Conservation (phyloP, 768 basidiomycete species). For the Leccinum boreale region DNA sequence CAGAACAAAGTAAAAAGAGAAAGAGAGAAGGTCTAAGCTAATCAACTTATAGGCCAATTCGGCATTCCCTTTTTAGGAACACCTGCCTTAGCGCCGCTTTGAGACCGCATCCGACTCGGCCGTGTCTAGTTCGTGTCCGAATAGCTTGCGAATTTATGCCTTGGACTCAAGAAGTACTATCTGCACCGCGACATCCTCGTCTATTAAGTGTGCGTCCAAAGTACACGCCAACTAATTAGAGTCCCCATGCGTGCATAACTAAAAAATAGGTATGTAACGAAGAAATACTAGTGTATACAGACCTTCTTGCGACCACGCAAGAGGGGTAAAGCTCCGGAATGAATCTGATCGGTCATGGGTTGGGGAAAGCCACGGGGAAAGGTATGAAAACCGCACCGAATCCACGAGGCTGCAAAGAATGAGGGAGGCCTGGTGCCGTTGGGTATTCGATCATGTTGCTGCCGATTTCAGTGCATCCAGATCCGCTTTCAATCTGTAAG, state of each 20-base stretch:
- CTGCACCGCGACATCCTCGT: background rate
- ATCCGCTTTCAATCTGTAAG: conserved; percentile 66
- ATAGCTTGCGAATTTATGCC: background rate
- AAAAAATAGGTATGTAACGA: conserved; percentile 26
- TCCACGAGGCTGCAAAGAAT: conserved; percentile 33
- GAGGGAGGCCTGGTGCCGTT: conserved; percentile 7
- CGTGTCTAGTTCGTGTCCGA: background rate
- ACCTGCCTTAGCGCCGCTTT: background rate
- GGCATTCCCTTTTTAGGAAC: conserved; percentile 4
- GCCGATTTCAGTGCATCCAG: conserved; percentile 45
- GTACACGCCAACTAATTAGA: conserved; percentile 23
- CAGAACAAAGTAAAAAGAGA: conserved; percentile 7
- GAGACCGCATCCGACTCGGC: background rate
- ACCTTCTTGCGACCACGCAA: conserved; percentile 6
- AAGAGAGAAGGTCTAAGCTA: background rate
- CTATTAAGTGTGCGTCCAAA: conserved; percentile 15
- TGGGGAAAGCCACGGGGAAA: conserved; percentile 20
- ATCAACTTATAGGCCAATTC: conserved; percentile 1
- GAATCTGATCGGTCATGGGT: conserved; percentile 14
- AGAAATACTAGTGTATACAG: conserved; percentile 26
- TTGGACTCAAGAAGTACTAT: background rate
- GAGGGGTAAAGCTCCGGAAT: conserved; percentile 2
- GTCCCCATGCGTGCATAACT: conserved; percentile 22
- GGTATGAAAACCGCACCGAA: conserved; percentile 28
- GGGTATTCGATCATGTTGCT: conserved; percentile 23